Conservation (phyloP, 495 filamentous ascomycete genomes). For the Penicillium paradoxum region DNA sequence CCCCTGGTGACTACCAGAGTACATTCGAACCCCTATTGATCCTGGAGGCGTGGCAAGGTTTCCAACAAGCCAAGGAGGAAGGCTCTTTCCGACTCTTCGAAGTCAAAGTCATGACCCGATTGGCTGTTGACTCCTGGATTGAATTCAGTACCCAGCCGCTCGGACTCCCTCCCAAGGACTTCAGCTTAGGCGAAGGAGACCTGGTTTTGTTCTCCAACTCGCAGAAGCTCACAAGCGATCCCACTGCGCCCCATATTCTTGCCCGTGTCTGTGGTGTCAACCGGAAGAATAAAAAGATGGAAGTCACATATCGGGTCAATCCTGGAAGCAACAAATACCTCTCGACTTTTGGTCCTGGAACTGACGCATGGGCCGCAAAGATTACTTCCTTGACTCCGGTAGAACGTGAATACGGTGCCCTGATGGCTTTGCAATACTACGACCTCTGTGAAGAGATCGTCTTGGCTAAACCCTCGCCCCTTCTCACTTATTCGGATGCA, state of each 20-base stretch:
- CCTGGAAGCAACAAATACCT: constrained; percentile 51
- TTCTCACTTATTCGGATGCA: constrained; percentile 71
- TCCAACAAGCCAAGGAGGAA: constrained; percentile 86
- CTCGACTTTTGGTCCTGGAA: constrained; percentile 49
- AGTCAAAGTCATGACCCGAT: constrained; percentile 76
- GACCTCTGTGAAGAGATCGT: constrained; percentile 90
- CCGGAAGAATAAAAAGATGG: constrained; percentile 69
- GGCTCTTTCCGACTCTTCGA: constrained; percentile 70
- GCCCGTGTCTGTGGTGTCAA: constrained; percentile 75
- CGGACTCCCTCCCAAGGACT: constrained; percentile 62
- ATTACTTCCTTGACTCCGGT: constrained; percentile 84
- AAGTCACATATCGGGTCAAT: constrained; percentile 80
- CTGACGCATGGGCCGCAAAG: constrained; percentile 68
- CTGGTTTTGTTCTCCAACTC: constrained; percentile 78
- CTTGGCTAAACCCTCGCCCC: constrained; percentile 78
- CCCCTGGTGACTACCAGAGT: constrained; percentile 72
- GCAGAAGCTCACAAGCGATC: constrained; percentile 56
- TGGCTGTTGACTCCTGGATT: constrained; percentile 86
- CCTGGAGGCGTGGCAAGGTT: constrained; percentile 92
- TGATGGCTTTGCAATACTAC: constrained; percentile 88
- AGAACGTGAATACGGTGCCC: constrained; percentile 89
- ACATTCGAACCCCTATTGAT: constrained; percentile 89
- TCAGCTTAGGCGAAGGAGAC: constrained; percentile 75
- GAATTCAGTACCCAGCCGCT: constrained; percentile 82
- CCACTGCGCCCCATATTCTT: constrained; percentile 69